Base-by-base conservation (phyloP, 2,329 filamentous ascomycete genomes). In the Ceratocystis papillata region DNA sequence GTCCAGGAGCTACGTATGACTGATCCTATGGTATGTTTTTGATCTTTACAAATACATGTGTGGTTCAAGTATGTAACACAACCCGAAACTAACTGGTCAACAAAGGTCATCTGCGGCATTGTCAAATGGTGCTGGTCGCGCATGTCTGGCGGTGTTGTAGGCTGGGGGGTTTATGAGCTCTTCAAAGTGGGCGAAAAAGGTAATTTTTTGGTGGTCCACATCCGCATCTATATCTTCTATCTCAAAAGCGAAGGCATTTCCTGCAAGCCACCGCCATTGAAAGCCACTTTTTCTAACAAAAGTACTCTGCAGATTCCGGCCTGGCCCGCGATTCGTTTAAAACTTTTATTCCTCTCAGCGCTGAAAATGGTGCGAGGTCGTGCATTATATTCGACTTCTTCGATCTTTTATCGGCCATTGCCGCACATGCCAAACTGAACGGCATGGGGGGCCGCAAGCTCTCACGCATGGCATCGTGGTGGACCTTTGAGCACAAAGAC, bases 51-150 rank as follows among this genome's bases (percentile, higher is more conserved):
- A 30, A 60, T 33, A 53, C n/a, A 53, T 53, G n/a, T 53, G 25
- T 15, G 12, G 30, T 17, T 12, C 17, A 46, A 45, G 33, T 50
- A 41, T 25, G 8, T 45, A 8, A 46, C 41, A 33, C 20, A 46
- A 46, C 5, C 25, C 22, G 55, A 33, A 55, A 37, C 44, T 66
- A 60, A 64, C 45, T 22, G 37, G 37, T 30, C 8, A 10, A 22
- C 59, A 25, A 69, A 96, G 90, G 91, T 96, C 66, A 83, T 99
- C 65, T 92, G 91, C 70, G 94, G 92, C 72, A 91, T 96, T 53
- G 81, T 94, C 70, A 99, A 97, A 79, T 99, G 94, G 94, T 97
- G 93, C 76, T 99, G 94, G 94, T 92, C 90, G 74, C 85, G 94
- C 77, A 79, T 99, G 63, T 85, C 88, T 53, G 90, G 91, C 67